Percentiles rank a stretch among this genome's conserved stretches.
Conservation (phyloP, 2,329 filamentous ascomycete species). For the Drechslerella coelobrocha region DNA sequence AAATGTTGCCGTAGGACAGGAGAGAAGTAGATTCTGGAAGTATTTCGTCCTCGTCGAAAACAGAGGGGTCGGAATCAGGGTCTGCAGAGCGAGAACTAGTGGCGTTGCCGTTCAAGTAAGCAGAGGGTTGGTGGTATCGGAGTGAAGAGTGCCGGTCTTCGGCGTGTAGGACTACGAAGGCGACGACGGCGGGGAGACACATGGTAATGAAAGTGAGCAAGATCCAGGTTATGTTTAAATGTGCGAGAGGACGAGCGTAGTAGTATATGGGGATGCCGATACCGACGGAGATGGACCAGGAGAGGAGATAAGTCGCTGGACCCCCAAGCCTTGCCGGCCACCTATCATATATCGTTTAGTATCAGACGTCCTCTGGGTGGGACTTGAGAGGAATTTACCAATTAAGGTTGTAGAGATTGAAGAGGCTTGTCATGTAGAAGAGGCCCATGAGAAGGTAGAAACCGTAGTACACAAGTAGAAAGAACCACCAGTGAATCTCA, state of each 20-base stretch:
- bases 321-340: constrained; percentile 72
- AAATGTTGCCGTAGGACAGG: constrained; percentile 35
- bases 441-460: constrained; percentile 72
- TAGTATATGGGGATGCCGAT: constrained; percentile 69
- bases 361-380: background rate
- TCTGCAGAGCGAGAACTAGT: constrained; percentile 8
- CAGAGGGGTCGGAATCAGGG: constrained; percentile 4
- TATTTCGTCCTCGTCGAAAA: constrained; percentile 14
- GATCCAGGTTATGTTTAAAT: constrained; percentile 72
- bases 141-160: constrained; percentile 67
- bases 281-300: constrained; percentile 67
- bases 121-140: constrained; percentile 67
- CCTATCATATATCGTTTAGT: constrained; percentile 54
- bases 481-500: constrained; percentile 75
- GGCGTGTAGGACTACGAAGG: constrained; percentile 69
- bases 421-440: constrained; percentile 75
- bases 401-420: constrained; percentile 74
- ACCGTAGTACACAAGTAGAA: constrained; percentile 73
- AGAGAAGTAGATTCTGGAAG: constrained; percentile 35
- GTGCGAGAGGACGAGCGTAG: constrained; percentile 62
- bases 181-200: constrained; percentile 72
- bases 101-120: constrained; percentile 62
- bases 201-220: constrained; percentile 74
- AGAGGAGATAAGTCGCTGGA: constrained; percentile 68
- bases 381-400: constrained; percentile 59